Conservation (phyloP, 202 grass and related monocot species). For the Schoenoplectus tabernaemontani region DNA sequence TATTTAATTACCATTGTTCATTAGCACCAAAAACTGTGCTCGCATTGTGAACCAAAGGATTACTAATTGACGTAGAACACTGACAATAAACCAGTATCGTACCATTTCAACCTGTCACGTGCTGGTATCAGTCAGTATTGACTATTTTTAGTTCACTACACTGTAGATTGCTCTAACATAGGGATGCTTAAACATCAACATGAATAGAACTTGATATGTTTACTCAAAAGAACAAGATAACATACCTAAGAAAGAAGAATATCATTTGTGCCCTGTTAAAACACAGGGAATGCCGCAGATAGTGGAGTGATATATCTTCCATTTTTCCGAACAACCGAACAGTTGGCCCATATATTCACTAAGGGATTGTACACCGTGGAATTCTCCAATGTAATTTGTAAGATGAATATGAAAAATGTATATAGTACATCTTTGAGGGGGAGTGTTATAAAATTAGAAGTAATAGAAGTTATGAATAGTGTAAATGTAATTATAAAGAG, state of each 20-base stretch:
- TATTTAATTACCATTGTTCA: not conserved
- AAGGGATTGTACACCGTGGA: too few species aligned
- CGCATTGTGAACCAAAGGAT: not conserved
- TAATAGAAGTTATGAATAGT: too few species aligned
- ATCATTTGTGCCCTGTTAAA: not conserved
- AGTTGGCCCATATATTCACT: too few species aligned
- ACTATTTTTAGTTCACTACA: not conserved
- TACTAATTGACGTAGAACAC: not conserved
- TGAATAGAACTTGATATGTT: not conserved
- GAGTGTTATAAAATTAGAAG: too few species aligned
- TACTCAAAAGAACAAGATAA: not conserved
- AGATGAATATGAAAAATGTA: too few species aligned
- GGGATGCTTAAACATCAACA: not conserved
- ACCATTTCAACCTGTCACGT: not conserved
- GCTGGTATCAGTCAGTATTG: not conserved
- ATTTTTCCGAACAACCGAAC: too few species aligned
- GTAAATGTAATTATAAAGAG: too few species aligned
- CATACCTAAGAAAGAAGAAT: not conserved
- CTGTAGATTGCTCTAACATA: not conserved
- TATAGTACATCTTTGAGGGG: too few species aligned
- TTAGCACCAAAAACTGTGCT: not conserved
- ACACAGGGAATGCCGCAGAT: not conserved
- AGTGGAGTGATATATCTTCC: too few species aligned
- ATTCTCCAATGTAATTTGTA: too few species aligned
- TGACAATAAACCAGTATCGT: too few species aligned